phyloP scores from a whole-genome alignment of 2,329 filamentous ascomycete genomes.

The Dactylonectria macrodidyma region DNA sequence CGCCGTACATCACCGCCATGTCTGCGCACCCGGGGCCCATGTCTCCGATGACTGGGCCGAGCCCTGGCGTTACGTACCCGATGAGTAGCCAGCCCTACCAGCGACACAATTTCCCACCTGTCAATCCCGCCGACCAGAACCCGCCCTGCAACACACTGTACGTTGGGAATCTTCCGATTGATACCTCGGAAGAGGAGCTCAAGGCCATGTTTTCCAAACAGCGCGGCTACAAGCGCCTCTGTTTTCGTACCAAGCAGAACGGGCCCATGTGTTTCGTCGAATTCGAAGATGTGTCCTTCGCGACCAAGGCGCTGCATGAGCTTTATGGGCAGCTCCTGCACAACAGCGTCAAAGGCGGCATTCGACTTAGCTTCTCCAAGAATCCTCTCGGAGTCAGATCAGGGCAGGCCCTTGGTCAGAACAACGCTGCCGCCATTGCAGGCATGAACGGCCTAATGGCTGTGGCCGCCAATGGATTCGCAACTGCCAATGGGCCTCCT shows the following conservation, averaged over 20 bases:
- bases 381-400: conserved; percentile 95
- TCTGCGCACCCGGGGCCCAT: conserved; percentile 64
- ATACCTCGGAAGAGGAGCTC: conserved; percentile 95
- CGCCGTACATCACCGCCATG: conserved; percentile 59
- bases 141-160: conserved; percentile 98
- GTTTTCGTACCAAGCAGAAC: conserved; percentile 94
- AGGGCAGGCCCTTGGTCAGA: conserved; percentile 71
- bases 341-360: conserved; percentile 95
- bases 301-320: conserved; percentile 91
- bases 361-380: conserved; percentile 96
- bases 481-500: conserved; percentile 81
- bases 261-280: conserved; percentile 99
- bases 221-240: conserved; percentile 94
- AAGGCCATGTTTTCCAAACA: conserved; percentile 95
- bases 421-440: conserved; percentile 59
- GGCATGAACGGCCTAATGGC: conserved; percentile 72
- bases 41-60: conserved; percentile 66
- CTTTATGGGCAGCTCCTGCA: conserved; percentile 89
- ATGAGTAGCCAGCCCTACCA: conserved; percentile 68
- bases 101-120: conserved; percentile 82
- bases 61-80: conserved; percentile 49
- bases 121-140: conserved; percentile 96
- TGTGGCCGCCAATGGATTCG: conserved; percentile 71
- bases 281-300: conserved; percentile 93
- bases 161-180: conserved; percentile 94